Evolutionary conservation across 2,329 filamentous ascomycete species (phyloP), one percentile per base, ranked within the genome.

Genomic region (Sporothrix protearum): DNA sequence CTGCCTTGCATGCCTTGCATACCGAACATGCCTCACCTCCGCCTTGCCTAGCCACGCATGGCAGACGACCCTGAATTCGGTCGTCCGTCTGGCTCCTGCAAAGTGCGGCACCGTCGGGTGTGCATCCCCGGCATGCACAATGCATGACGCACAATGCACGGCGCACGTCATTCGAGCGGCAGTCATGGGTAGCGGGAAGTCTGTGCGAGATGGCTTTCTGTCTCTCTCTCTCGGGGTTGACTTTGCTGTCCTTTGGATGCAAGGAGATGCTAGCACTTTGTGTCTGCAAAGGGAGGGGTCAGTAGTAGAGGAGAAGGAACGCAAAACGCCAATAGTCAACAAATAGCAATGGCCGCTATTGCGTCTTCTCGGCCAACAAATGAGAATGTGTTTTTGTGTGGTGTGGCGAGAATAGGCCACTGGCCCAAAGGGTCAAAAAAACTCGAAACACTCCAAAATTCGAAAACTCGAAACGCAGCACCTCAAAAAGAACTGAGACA

Each of bases 331-430:
- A 19, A 47, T 47, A 14, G 42, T 47, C 42, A 47, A 47, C 14
- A 19, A 19, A 14, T 19, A 28, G 25, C 2, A 4, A 57, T 36
- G 9, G 28, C 30, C 28, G 28, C 30, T 2, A 22, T 59, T 59
- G n/a, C 4, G 78, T 82, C 14, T 4, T 84, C 67, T 71, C 76
- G 57, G 70, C 73, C 30, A 86, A 85, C 76, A 12, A 7, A 75
- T 87, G 68, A 76, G 76, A 53, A 53, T 53, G 49, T 25, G 49
- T 53, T 30, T 2, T 10, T 3, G 22, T 1, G 10, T 36, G 3
- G 14, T 14, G 36, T n/a, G 22, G 22, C 30, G n/a, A n/a, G n/a
- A n/a, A n/a, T n/a, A n/a, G n/a, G n/a, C n/a, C n/a, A n/a, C n/a
- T n/a, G n/a, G n/a, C n/a, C n/a, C n/a, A n/a, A n/a, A n/a, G n/a